A percentile compares a stretch with the other conserved stretches of the same genome.
These are phyloP conservation scores for Fragilariopsis cylindrus DNA, from an alignment of 108 stramenopile species.

Conservation along the genomic window DNA sequence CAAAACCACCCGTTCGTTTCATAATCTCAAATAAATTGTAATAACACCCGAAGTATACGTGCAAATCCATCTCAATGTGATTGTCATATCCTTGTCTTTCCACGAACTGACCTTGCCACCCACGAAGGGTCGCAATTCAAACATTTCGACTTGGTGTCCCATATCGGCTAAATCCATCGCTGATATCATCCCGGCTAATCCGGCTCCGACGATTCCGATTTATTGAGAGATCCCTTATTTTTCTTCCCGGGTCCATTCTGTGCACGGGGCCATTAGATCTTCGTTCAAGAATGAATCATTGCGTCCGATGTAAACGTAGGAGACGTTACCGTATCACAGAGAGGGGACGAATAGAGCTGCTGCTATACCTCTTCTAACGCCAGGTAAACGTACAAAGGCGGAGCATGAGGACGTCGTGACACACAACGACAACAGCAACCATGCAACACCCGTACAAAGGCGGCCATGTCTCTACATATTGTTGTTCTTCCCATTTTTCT, in stretches of 20 bases:
- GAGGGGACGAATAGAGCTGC: background rate
- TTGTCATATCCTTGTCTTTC: conserved; percentile 96
- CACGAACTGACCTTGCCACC: conserved; percentile 96
- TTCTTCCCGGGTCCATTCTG: conserved; percentile 86
- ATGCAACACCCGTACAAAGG: background rate
- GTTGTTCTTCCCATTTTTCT: no score
- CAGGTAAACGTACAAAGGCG: conserved; percentile 4
- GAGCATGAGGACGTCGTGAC: background rate
- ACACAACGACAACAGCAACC: background rate
- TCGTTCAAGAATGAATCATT: conserved; percentile 87
- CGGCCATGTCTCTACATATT: no score
- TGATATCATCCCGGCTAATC: conserved; percentile 92
- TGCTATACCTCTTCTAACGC: background rate
- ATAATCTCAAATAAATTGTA: no score
- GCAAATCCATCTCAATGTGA: conserved; percentile 98
- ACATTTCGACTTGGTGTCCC: conserved; percentile 94
- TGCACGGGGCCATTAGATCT: conserved; percentile 83
- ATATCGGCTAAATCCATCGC: conserved; percentile 96
- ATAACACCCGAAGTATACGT: no score
- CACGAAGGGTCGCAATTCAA: conserved; percentile 89
- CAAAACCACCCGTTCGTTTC: no score
- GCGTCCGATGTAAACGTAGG: conserved; percentile 67
- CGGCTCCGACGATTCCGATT: conserved; percentile 92
- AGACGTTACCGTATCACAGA: conserved; percentile 2
- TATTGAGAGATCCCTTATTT: conserved; percentile 74